Base-by-base conservation (phyloP, 805 yeast species). In the Brettanomyces custersianus region DNA sequence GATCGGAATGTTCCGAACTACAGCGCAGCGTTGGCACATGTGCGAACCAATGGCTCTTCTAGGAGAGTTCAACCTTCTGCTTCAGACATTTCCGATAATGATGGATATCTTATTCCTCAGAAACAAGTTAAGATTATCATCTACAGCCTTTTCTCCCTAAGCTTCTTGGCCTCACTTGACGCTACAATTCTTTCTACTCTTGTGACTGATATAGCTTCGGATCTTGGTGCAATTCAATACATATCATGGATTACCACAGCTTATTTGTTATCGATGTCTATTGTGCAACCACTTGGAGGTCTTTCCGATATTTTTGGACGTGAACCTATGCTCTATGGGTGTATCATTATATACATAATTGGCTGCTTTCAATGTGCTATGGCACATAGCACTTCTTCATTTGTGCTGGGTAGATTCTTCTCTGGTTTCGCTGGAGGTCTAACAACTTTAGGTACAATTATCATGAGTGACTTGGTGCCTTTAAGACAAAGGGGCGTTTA, bases 371-470 rank as follows among this genome's bases (percentile, higher is more conserved):
- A 76, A 33, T 77, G 84, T 51, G 76, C 72, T 4, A 25, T 65
- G 1, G 68, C 80, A 2, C 57, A 61, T 31, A 58, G 69, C 11
- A 65, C 77, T 11, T 44, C 60, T 29, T 45, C 65, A 36, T 62
- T 80, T 42, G 72, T 78, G 6, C 34, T 60, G 20, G 71, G 80
- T 6, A 59, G 87, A 45, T 78, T 85, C 42, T 63, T 87, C 34
- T 76, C 94, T 24, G 96, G 96, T 6, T 70, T 83, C 43, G 95
- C 95, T 10, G 95, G 94, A n/a, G 96, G 96, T 1, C 70, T 86
- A 49, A 77, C 80, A 39, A 72, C 92, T 0, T 61, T 86, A 43
- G 72, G 82, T 29, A 80, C 94, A 11, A 82, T 87, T 38, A 70
- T 85, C 11, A 72, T 82, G 56, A 74, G 84, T 35, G 96, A 87